phyloP scores from a whole-genome alignment of 1,139 yeast genomes.

The Hyphopichia pseudoburtonii region DNA sequence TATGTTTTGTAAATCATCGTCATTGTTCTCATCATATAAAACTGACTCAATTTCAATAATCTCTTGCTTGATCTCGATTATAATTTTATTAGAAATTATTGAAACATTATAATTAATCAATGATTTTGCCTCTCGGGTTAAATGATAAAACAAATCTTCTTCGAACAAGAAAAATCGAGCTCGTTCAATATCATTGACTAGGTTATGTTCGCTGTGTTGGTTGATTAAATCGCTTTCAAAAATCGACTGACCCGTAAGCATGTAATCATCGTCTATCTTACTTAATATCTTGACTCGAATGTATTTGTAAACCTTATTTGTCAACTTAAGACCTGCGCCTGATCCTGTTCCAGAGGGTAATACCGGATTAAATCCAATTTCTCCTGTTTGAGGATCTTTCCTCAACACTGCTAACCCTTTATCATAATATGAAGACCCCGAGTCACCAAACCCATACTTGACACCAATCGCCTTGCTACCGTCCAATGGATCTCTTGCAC shows the following conservation, averaged over 20 bases:
- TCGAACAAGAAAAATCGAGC: slow-evolving; percentile 79
- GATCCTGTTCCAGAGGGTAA: slow-evolving; percentile 13
- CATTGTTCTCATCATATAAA: slow-evolving; percentile 46
- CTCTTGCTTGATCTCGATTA: slow-evolving; percentile 67
- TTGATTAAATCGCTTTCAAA: slow-evolving; percentile 24
- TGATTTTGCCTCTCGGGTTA: slow-evolving; percentile 72
- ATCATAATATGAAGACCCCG: slow-evolving; percentile 77
- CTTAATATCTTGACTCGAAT: slow-evolving; percentile 55
- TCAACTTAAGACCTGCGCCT: slow-evolving; percentile 14
- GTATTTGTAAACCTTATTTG: slow-evolving; percentile 36
- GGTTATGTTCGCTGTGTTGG: slow-evolving; percentile 24
- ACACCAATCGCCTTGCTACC: slow-evolving; percentile 63
- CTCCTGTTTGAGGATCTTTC: slow-evolving; percentile 35
- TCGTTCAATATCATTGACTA: slow-evolving; percentile 53
- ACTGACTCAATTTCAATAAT: slow-evolving; percentile 69
- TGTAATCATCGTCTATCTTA: slow-evolving; percentile 52
- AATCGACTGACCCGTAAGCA: slow-evolving; percentile 48
- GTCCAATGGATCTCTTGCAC: slow-evolving; percentile 53
- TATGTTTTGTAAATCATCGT: slow-evolving; percentile 34
- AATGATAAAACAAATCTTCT: slow-evolving; percentile 73
- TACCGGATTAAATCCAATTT: slow-evolving; percentile 33
- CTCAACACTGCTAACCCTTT: slow-evolving; percentile 72
- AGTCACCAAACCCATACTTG: slow-evolving; percentile 87
- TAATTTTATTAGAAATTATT: slow-evolving; percentile 63
- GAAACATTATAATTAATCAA: slow-evolving; percentile 73